Conservation (phyloP, 2,329 filamentous ascomycete species). For the Verticillium nonalfalfae region DNA sequence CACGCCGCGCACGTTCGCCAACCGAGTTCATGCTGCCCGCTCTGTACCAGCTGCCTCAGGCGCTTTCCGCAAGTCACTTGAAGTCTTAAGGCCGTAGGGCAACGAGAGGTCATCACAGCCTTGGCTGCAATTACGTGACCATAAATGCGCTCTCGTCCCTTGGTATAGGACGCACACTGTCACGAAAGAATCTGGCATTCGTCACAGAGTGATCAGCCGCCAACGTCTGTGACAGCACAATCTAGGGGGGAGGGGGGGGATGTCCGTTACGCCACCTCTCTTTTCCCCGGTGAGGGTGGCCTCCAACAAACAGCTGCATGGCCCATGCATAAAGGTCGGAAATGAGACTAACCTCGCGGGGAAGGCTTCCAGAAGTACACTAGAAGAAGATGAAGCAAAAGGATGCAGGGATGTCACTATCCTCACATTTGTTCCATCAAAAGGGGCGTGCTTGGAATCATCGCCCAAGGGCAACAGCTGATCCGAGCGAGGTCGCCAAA, state of each 20-base stretch:
- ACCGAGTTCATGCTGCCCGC: background rate
- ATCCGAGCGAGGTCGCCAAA: constrained; percentile 4
- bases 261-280: background rate
- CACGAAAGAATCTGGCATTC: background rate
- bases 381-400: constrained; percentile 7
- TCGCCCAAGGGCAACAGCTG: background rate
- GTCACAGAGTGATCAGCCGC: constrained; percentile 2
- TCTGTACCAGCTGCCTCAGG: background rate
- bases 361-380: constrained; percentile 30
- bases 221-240: constrained; percentile 8
- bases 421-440: background rate
- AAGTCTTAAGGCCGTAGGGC: background rate
- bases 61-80: background rate
- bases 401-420: constrained; percentile 3
- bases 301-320: constrained; percentile 7
- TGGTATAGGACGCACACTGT: background rate
- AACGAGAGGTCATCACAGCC: background rate
- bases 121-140: no score
- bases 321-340: constrained; percentile 18
- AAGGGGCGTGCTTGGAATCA: background rate
- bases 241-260: constrained; percentile 1
- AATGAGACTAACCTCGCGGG: constrained; percentile 21
- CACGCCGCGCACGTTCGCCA: background rate
- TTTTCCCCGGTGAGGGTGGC: background rate
- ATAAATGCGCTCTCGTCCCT: no score